Percentiles rank a stretch among this genome's conserved stretches.
phyloP scores from a whole-genome alignment of 2,329 filamentous ascomycete species.

The Botrytis cinerea region DNA sequence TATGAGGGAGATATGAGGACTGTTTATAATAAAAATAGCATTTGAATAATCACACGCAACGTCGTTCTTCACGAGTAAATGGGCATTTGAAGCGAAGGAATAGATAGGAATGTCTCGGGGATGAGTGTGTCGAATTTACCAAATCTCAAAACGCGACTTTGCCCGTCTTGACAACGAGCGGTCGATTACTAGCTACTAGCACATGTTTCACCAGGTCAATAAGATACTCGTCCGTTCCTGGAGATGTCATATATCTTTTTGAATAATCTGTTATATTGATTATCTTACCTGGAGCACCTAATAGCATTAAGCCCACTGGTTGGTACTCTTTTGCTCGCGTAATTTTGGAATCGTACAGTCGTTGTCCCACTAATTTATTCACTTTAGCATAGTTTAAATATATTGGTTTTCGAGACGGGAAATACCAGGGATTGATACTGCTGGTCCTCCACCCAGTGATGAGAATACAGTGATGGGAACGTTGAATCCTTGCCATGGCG shows the following conservation, averaged over 20 bases:
- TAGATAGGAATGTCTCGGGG: accelerated
- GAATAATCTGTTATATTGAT: accelerated
- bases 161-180: conserved; percentile 7
- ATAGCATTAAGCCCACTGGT: conserved; percentile 30
- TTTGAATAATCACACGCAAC: not conserved
- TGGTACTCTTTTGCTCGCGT: conserved; percentile 25
- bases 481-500: conserved; percentile 34
- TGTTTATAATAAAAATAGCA: accelerated
- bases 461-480: conserved; percentile 29
- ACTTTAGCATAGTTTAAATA: not conserved
- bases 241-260: not conserved
- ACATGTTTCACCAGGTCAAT: conserved; percentile 17
- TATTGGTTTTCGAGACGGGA: accelerated
- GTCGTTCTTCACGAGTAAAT: too few relatives aligned
- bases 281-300: conserved; percentile 29
- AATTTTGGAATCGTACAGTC: conserved; percentile 27
- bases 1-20: not conserved
- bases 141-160: not conserved
- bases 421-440: conserved; percentile 32
- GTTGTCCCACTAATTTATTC: conserved; percentile 28
- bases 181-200: not conserved
- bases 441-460: conserved; percentile 30
- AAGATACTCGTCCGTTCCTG: conserved; percentile 26
- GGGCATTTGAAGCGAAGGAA: not conserved
- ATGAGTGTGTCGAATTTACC: accelerated